Evolutionary conservation across 441 rosid species (phyloP), one percentile per base, ranked within the genome.

Genomic region (Euphorbia schlechtendalii): DNA sequence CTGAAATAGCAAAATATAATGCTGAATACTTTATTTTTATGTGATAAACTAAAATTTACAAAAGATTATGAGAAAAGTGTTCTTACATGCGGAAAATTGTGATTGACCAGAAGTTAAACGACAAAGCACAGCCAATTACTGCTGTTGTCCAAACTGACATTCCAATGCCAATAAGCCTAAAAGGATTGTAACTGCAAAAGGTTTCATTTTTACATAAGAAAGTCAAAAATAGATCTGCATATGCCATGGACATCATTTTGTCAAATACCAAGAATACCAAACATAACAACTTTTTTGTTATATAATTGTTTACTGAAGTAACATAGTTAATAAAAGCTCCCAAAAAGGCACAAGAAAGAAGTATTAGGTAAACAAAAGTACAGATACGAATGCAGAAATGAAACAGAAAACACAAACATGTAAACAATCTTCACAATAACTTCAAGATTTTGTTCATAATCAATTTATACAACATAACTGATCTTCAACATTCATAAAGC

Each of bases 91-190:
- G 95, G 68, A 86, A 90, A 72, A 84, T 9, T 56, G 90, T 66
- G 74, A 93, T 93, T 74, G 83, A 85, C 98, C 97, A 93, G 74
- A 90, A 93, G 69, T 83, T 74, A 78, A 86, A 78, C 27, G 97
- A 87, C 70, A 80, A 61, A 57, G 91, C 95, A 45, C 97, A 93
- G 40, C 96, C 97, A 73, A 81, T 57, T 17, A 84, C 85, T 9
- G 97, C 95, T 27, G 80, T 10, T 56, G 96, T 90, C 96, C 99
- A 93, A 57, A 90, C 86, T 4, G 93, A 81, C 65, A 90, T 80
- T 55, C 99, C 99, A 68, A 87, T 81, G 72, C 97, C 97, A 56
- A 93, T 90, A 69, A 93, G 97, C n/a, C n/a, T n/a, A n/a, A n/a
- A n/a, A n/a, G n/a, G n/a, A n/a, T n/a, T n/a, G n/a, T n/a, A n/a